Percentiles rank a stretch among this genome's conserved stretches.
phyloP scores from a whole-genome alignment of 768 basidiomycete species.

The Mycena vitilis region DNA sequence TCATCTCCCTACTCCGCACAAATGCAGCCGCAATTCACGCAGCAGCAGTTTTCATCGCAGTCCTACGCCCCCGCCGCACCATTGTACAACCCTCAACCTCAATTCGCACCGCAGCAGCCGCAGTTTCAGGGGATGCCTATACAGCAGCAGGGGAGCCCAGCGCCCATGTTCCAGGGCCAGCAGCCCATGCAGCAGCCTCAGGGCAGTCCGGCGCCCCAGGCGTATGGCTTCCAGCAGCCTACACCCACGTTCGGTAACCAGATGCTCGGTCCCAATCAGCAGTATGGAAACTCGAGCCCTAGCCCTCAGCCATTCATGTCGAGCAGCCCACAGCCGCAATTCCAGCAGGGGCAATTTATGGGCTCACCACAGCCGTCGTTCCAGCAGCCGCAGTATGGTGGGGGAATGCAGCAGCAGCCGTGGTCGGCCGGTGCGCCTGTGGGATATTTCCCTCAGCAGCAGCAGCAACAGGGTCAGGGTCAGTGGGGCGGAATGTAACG shows the following conservation, averaged over 20 bases:
- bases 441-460: constrained; percentile 34
- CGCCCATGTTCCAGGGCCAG: constrained; percentile 15
- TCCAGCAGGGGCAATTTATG: constrained; percentile 33
- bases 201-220: constrained; percentile 15
- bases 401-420: constrained; percentile 31
- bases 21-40: constrained; percentile 31
- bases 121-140: constrained; percentile 17
- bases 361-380: constrained; percentile 29
- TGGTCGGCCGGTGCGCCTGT: constrained; percentile 28
- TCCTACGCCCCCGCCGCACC: constrained; percentile 21
- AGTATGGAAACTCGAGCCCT: constrained; percentile 31
- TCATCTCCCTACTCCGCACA: constrained; percentile 8
- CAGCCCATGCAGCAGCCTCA: neutral
- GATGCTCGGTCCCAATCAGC: constrained; percentile 34
- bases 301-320: constrained; percentile 45
- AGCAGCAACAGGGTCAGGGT: constrained; percentile 41
- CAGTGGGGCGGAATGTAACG: constrained; percentile 55
- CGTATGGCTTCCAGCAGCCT: constrained; percentile 29
- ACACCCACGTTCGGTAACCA: constrained; percentile 25
- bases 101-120: constrained; percentile 45
- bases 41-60: constrained; percentile 11
- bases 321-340: constrained; percentile 46
- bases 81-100: constrained; percentile 39
- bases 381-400: constrained; percentile 17
- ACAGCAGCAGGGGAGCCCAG: constrained; percentile 9